Base-by-base conservation (phyloP, 306 rosid genomes). In the Alnus glutinosa region DNA sequence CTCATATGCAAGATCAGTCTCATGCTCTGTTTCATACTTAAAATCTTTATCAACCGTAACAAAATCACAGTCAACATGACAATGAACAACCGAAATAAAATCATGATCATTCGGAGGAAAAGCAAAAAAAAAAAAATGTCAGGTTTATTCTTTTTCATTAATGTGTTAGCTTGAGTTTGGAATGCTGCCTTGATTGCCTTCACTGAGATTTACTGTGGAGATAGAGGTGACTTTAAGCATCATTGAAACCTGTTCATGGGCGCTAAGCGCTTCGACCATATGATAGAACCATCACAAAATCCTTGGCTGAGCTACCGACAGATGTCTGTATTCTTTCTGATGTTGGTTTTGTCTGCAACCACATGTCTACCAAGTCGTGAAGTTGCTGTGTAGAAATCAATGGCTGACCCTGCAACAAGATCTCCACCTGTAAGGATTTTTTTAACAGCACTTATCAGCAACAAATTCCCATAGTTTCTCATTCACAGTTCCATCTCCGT, bases 221-320 rank as follows among this genome's bases (percentile, higher is more conserved):
- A 28, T 1, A 11, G 42, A 13, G 42, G 4, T 2, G 47, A 44
- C 44, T 15, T 18, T 19, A 19, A 49, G 58, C 46, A 18, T 32
- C 5, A 30, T 69, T 9, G 14, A 54, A 32, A 42, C 73, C 28
- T 12, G 36, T 72, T 51, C 30, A 37, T 4, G 42, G 54, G 52
- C 18, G 18, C 32, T 75, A 73, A 80, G 70, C 66, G 74, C 80
- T 88, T 78, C 86, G 83, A 68, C 82, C 7, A 28, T 92, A 92
- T 0, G 89, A 81, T 62, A 92, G 89, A 69, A 83, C 87, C 97
- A 90, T 85, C 23, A 92, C 83, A 71, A 77, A 86, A n/a, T 92
- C 89, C 87, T 89, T 67, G 18, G 89, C 97, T 0, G 93, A 85
- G 85, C 83, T 81, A 70, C 95, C 95, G 47, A 57, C 78, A 19